Base-by-base conservation (phyloP, 129 eudicot genomes). In the Flaveria brownii region DNA sequence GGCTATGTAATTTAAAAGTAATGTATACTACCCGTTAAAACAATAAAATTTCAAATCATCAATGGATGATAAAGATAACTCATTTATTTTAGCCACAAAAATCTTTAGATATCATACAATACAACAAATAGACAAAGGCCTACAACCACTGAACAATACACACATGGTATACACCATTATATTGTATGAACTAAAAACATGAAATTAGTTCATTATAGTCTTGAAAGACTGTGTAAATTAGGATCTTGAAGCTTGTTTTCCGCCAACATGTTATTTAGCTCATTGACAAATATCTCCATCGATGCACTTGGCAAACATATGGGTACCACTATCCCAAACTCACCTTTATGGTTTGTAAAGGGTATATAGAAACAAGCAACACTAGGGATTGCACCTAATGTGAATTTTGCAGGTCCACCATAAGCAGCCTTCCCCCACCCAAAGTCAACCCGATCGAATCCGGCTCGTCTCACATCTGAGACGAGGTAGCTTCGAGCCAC, bases 341-440 rank as follows among this genome's bases (percentile, higher is more conserved):
- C 69, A 0, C 20, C 68, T 6, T 63, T 30, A 6, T 30, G 8
- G 20, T 63, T 63, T 15, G 12, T 30, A 15, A 3, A 63, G 14
- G 46, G 46, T 15, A 30, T 6, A 15, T 63, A 63, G 16, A 26
- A 23, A 57, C 30, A 17, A 20, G 15, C 7, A 57, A 20, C 13
- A 57, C 15, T 4, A 5, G 36, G 18, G 45, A 12, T 61, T 4
- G 12, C n/a, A 3, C 68, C 68, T 26, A 61, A 10, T 9, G 5
- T 11, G 1, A 11, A 5, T 63, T 16, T 15, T 0, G 46, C 69
- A 1, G 20, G 9, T 11, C 69, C 69, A 1, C 46, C 69, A 2
- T 28, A 63, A 12, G 12, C 69, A 46, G 45, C 22, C 22, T 63
- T 63, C 20, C 69, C 69, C 69, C 69, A 63, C 20, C 69, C 69